Percentiles rank a stretch among this genome's conserved stretches.
phyloP scores from a whole-genome alignment of 495 filamentous ascomycete genomes.

The Collariella sp. region DNA sequence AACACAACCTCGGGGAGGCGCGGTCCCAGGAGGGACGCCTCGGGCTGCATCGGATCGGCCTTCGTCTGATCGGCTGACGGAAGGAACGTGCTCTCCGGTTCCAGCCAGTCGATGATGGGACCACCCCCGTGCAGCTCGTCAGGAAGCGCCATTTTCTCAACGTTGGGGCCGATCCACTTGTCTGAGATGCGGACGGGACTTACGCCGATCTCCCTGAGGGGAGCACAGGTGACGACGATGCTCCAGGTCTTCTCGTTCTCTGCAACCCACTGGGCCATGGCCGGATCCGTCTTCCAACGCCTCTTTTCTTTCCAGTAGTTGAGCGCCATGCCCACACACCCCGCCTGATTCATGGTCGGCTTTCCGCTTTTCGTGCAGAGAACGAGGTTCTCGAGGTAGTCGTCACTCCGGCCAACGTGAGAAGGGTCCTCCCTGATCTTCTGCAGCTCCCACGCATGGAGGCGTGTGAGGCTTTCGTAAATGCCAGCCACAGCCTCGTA shows the following conservation, averaged over 20 bases:
- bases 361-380: constrained; percentile 62
- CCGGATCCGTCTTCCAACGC: constrained; percentile 29
- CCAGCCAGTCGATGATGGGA: constrained; percentile 57
- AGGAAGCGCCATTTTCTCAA: constrained; percentile 43
- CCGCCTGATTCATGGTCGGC: constrained; percentile 67
- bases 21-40: constrained; percentile 22
- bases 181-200: constrained; percentile 53
- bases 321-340: constrained; percentile 63
- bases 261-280: constrained; percentile 18
- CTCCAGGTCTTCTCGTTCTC: constrained; percentile 44
- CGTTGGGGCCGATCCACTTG: constrained; percentile 54
- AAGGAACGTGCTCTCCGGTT: constrained; percentile 44
- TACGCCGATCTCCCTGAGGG: constrained; percentile 43
- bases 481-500: constrained; percentile 83
- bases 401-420: constrained; percentile 40
- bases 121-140: constrained; percentile 33
- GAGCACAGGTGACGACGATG: constrained; percentile 54
- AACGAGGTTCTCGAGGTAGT: constrained; percentile 45
- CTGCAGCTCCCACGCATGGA: constrained; percentile 62
- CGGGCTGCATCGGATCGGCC: constrained; percentile 18
- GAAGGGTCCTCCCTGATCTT: constrained; percentile 46
- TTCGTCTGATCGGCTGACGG: constrained; percentile 33
- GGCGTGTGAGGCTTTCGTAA: constrained; percentile 51
- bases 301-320: constrained; percentile 78
- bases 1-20: constrained; percentile 72